Base-by-base conservation (phyloP, 371 early-diverging fungal species). In the Mucor sp. region DNA sequence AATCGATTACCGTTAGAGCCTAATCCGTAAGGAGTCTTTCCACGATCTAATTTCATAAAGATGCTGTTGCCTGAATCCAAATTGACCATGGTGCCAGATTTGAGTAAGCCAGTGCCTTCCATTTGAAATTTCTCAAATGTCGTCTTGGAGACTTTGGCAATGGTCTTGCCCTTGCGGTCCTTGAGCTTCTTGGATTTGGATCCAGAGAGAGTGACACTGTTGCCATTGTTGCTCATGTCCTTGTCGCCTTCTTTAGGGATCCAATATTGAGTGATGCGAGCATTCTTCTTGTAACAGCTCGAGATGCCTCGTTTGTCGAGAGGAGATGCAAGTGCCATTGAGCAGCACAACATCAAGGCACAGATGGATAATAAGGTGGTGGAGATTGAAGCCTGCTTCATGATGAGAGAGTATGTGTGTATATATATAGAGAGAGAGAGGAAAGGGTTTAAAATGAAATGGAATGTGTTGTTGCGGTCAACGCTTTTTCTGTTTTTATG, bases 81-180 rank as follows among this genome's bases (percentile, higher is more conserved):
- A 28, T 76, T 76, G 55, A 76, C 66, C 63, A 76, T 58, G 15
- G 58, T 11, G n/a, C 76, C 76, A 32, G 32, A 62, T 50, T 68
- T 35, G 21, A 76, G 60, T 37, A 76, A 57, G 8, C 76, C 73
- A 47, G 76, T 76, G 8, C 76, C 74, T 60, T 76, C 74, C 74
- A 76, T 76, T 63, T 68, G 76, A 35, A 72, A 76, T 62, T 76
- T 73, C 43, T 67, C 70, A 41, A 66, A 76, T 12, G 74, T 76
- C 6, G 25, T 63, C 21, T 67, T 56, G 28, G 65, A 63, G 5
- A 76, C 74, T 17, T 69, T 70, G 15, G 70, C 70, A 63, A 73
- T 73, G 4, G 47, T 27, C 21, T 68, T 39, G 23, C 73, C 73
- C 6, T 65, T 62, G 1, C 8, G 17, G 8, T 70, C 67, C 35